Conservation (phyloP, 2,329 filamentous ascomycete genomes). For the Aspergillus flavus region DNA sequence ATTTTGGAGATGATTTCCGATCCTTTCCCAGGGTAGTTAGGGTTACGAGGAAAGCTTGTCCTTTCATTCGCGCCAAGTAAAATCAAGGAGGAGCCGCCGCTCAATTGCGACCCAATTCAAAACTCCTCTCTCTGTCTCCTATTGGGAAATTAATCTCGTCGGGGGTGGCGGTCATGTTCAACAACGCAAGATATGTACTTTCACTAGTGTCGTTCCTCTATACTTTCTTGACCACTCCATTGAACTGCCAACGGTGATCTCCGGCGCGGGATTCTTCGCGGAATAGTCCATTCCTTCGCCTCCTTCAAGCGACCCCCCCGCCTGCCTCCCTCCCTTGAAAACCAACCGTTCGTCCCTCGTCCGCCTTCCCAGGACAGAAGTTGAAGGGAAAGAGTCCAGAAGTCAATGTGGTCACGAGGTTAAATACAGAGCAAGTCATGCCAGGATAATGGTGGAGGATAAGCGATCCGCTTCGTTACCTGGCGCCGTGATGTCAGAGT, state of each 20-base stretch:
- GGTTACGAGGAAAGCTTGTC: neutral
- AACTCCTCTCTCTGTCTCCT: slow-evolving; percentile 16
- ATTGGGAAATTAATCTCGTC: slow-evolving; percentile 12
- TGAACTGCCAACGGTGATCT: neutral
- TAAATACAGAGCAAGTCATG: slow-evolving; percentile 33
- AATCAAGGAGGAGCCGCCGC: slow-evolving; percentile 1
- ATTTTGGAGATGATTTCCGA: neutral
- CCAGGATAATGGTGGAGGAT: slow-evolving; percentile 37
- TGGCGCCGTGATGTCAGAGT: slow-evolving; percentile 29
- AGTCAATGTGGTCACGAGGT: slow-evolving; percentile 5
- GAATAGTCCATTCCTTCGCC: slow-evolving; percentile 3
- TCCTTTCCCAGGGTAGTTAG: neutral
- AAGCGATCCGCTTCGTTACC: slow-evolving; percentile 32
- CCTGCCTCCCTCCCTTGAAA: slow-evolving; percentile 7
- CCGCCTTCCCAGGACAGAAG: neutral
- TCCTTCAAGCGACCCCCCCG: neutral
- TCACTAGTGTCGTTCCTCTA: slow-evolving; percentile 12
- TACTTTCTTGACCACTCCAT: neutral
- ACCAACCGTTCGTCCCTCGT: neutral
- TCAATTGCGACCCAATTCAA: neutral
- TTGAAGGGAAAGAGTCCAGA: neutral
- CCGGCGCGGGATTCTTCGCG: neutral
- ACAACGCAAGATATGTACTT: slow-evolving; percentile 9
- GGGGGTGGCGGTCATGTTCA: slow-evolving; percentile 20
- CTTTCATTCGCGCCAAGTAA: slow-evolving; percentile 15